Evolutionary conservation across 2,329 filamentous ascomycete genomes (phyloP), one percentile per base, ranked within the genome.

Genomic region (Aspergillus quadricinctus): DNA sequence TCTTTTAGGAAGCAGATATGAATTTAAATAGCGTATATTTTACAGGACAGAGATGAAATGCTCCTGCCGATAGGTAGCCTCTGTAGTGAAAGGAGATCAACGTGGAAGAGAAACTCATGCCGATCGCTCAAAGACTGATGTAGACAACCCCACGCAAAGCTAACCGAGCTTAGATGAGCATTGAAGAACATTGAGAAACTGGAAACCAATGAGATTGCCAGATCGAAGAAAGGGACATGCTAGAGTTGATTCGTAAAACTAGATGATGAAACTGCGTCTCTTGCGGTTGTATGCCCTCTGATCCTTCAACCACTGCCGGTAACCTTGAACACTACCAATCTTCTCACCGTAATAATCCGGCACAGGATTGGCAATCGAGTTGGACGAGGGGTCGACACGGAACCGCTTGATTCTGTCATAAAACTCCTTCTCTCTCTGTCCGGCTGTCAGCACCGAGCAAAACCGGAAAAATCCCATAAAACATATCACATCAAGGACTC

Each of bases 331-430:
- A 67, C 92, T 96, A 52, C 89, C 90, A 67, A 99, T 96, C 82
- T 97, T 97, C 79, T 99, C 94, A 67, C 94, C 94, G 69, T 99
- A 99, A 77, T 96, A 99, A 73, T 99, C 94, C 46, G 93, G 92
- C 1, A 96, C 90, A 19, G 94, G 94, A 78, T 97, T 97, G 52
- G 90, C 85, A 65, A 94, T 87, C 43, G 90, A 96, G 60, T 92
- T 95, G 53, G 88, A 88, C 17, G 87, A 89, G 3, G 94, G 93
- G 72, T 99, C 93, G 59, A 96, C 93, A 27, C 94, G 87, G 78
- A 94, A 88, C 75, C 88, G 90, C 81, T 92, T 94, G 76, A 99
- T 90, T 63, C 93, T 84, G 59, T 87, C 85, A 75, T 93, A 97
- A 79, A 99, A 97, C 73, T 93, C 88, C 68, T 87, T 90, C 77